Evolutionary conservation across 352 stramenopile species (phyloP), one percentile per base, ranked within the genome.

Genomic region (Globisporangium middletonii): DNA sequence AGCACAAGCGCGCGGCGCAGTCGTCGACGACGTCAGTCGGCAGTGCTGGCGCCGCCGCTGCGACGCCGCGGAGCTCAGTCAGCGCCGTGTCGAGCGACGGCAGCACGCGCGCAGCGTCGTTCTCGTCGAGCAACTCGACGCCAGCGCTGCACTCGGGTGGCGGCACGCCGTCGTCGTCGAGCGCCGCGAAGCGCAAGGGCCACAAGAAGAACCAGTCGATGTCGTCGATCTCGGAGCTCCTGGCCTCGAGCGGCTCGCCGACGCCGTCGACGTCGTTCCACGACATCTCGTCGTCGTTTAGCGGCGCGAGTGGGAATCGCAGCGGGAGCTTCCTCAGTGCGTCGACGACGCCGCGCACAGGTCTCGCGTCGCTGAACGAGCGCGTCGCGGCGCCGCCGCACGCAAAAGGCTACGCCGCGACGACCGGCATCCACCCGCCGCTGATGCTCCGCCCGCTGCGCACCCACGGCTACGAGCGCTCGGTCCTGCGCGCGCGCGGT

Each of bases 121-220:
- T 67, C 26, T 48, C 61, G n/a, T 53, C 46, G 23, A 67, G 55
- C 49, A 60, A 37, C n/a, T 65, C 55, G 12, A 58, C 60, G 23
- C 48, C 54, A 7, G 23, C 48, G n/a, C 35, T 59, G 23, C 49
- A 58, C n/a, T 18, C 44, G 38, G 26, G 16, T 15, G 12, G 13
- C 12, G 41, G 41, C 3, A 45, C 41, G 18, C 41, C 41, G 41
- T 33, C 49, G 7, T 30, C 55, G 0, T 53, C 60, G 26, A 56
- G 62, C 35, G 72, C 45, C 33, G 65, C 69, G 9, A 92, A 92
- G 44, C 75, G 78, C 62, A 80, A 80, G 50, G 77, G 71, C 0
- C 85, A 95, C 71, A 91, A 93, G 68, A 95, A 95, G 59, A 92
- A 95, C 59, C 81, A 92, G 57, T 93, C 83, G 3, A 91, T 95